These are phyloP conservation scores for Alternaria brassicae DNA, from an alignment of 2,329 filamentous ascomycete species.

Conservation along the genomic window DNA sequence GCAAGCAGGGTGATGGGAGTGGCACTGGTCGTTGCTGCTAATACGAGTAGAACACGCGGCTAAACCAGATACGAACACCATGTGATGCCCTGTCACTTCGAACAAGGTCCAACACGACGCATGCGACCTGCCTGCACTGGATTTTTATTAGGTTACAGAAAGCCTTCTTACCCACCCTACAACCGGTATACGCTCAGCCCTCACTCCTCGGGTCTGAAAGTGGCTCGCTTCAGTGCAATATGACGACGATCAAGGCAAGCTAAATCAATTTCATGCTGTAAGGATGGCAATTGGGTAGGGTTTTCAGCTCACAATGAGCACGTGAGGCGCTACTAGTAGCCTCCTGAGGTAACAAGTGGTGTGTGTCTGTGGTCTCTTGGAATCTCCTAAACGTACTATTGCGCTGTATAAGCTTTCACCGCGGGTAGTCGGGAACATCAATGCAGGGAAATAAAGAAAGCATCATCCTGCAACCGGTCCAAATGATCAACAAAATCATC, in stretches of 20 bases:
- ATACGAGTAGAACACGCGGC: conserved; percentile 23
- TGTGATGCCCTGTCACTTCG: conserved; percentile 24
- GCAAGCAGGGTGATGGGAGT: conserved; percentile 28
- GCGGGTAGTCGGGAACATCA: conserved; percentile 17
- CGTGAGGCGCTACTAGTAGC: conserved; percentile 13
- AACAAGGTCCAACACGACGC: conserved; percentile 8
- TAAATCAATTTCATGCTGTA: conserved; percentile 14
- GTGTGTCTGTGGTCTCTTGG: conserved; percentile 10
- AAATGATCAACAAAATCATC: conserved; percentile 22
- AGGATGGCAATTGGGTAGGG: conserved; percentile 16
- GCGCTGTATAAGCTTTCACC: conserved; percentile 19
- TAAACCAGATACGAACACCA: conserved; percentile 35
- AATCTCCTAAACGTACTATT: conserved; percentile 15
- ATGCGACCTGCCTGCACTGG: conserved; percentile 17
- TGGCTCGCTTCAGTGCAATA: conserved; percentile 15
- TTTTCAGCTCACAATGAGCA: conserved; percentile 11
- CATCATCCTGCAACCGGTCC: conserved; percentile 31
- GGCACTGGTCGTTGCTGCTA: conserved; percentile 32
- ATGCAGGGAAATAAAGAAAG: conserved; percentile 23
- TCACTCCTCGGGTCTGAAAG: conserved; percentile 15
- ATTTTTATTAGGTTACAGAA: conserved; percentile 18
- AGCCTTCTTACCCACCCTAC: conserved; percentile 13
- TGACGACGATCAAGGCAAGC: conserved; percentile 17
- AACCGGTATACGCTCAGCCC: conserved; percentile 13
- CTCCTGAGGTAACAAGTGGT: background rate